phyloP scores from a whole-genome alignment of 2,329 filamentous ascomycete genomes.

The Phyllosticta citribraziliensis region DNA sequence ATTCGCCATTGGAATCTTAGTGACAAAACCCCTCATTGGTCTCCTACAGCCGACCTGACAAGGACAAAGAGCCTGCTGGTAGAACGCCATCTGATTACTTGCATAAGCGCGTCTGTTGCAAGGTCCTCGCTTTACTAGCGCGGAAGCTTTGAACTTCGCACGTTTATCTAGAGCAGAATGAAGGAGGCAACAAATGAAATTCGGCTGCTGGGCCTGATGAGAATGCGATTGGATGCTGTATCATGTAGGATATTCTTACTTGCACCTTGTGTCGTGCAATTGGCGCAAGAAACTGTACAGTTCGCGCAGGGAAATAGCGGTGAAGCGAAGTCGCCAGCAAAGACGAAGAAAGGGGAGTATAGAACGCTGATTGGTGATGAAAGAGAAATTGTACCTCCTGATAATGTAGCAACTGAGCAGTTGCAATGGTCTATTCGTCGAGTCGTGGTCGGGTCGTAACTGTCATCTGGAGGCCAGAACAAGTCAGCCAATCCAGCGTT shows the following conservation, averaged over 20 bases:
- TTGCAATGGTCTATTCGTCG: neutral
- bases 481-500: slow-evolving; percentile 48
- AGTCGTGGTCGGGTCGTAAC: neutral
- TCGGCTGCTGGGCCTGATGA: neutral
- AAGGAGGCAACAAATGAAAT: neutral
- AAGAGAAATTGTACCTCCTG: neutral
- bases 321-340: neutral
- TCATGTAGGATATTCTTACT: neutral
- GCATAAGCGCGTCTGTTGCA: neutral
- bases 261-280: neutral
- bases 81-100: neutral
- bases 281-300: neutral
- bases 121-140: neutral
- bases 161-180: neutral
- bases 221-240: neutral
- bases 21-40: neutral
- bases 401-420: neutral
- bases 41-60: neutral
- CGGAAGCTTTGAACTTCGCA: neutral
- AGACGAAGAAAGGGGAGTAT: neutral
- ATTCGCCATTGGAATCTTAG: neutral
- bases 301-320: neutral
- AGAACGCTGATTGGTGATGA: neutral
- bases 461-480: neutral
- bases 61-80: neutral